Base-by-base conservation (phyloP, 2,329 filamentous ascomycete genomes). In the Salinomyces thailandicus region DNA sequence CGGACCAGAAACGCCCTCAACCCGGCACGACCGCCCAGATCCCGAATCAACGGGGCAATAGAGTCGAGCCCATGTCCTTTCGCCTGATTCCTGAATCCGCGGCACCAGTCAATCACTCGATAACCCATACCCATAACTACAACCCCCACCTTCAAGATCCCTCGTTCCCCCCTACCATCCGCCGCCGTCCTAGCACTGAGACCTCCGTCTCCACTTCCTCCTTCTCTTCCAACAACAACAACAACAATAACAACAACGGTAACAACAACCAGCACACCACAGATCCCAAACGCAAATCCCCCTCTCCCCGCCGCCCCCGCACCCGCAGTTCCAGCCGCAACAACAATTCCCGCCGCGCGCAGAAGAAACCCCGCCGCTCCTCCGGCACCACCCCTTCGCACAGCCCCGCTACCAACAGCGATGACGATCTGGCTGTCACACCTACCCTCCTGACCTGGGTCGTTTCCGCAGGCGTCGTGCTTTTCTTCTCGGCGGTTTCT, bases 371-470 rank as follows among this genome's bases (percentile, higher is more conserved):
- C 5, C 59, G 62, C 13, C 55, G 57, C 35, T 22, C 28, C 2
- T n/a, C n/a, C 7, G 22, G 9, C 22, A 8, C 47, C 50, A n/a
- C n/a, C n/a, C 4, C 28, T 24, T 5, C 7, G 14, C 4, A 47
- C 50, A 4, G 32, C 46, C 16, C 47, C 50, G 11, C n/a, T n/a
- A n/a, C n/a, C n/a, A n/a, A n/a, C n/a, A 41, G 34, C 8, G 62
- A 63, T 19, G 58, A 52, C 29, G 18, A 33, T 9, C n/a, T 33
- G 13, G 36, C 43, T 30, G 64, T 74, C 39, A 72, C 66, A 19
- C 75, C 75, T 0, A 79, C 75, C 0, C 59, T 79, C 6, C 68
- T 79, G 46, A 78, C 75, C 0, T 80, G 76, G 76, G 71, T 79
- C 4, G 69, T 79, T 31, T 75, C 73, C 33, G 76, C 76, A 0